phyloP scores from a whole-genome alignment of 78 protist species.

The Cavenderia fasciculata region DNA sequence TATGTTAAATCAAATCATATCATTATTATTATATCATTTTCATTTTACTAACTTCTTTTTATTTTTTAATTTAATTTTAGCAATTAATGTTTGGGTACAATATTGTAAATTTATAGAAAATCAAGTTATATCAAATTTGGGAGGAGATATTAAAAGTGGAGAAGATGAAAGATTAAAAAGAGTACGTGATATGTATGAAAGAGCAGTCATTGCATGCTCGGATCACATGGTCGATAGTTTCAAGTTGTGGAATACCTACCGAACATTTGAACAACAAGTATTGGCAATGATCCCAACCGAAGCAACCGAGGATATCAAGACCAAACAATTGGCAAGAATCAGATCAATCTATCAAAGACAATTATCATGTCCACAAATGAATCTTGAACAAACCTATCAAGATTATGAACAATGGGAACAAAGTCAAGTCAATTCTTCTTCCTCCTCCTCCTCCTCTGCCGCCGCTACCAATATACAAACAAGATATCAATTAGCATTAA shows the following conservation, averaged over 20 bases:
- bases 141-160: background rate
- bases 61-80: background rate
- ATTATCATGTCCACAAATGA: background rate
- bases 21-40: background rate
- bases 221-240: constrained; percentile 1
- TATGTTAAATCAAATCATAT: too few species aligned
- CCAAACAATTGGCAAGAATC: background rate
- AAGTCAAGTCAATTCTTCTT: too few species aligned
- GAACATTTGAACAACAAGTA: constrained; percentile 22
- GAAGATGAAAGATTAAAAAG: background rate
- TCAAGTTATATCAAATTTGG: background rate
- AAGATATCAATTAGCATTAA: constrained; percentile 12
- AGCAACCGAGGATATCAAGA: background rate
- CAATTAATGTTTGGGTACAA: constrained; percentile 1
- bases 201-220: background rate
- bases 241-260: constrained; percentile 24
- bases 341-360: constrained; percentile 18
- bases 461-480: too few species aligned
- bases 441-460: too few species aligned
- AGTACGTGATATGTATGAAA: constrained; percentile 12
- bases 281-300: background rate
- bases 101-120: constrained; percentile 30
- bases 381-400: background rate
- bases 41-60: background rate
- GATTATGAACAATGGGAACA: constrained; percentile 46